These are phyloP conservation scores for Botrytis fabae DNA, from an alignment of 2,329 filamentous ascomycete genomes.

Conservation along the genomic window DNA sequence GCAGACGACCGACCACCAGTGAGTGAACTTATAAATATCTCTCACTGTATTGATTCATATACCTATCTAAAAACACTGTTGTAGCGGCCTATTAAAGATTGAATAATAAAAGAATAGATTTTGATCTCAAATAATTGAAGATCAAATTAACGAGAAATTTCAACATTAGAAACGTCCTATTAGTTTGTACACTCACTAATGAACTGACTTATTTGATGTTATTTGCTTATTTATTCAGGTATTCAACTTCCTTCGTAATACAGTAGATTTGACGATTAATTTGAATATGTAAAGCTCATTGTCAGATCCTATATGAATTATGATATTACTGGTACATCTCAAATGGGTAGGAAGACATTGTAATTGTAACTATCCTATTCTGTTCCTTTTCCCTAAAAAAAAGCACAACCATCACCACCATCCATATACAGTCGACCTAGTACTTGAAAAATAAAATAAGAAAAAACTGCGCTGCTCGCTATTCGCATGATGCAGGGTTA, in stretches of 20 bases:
- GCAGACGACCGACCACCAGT: neutral
- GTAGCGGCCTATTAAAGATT: no score
- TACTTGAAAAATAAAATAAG: neutral
- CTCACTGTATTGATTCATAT: no score
- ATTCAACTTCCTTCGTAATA: neutral
- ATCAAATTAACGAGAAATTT: no score
- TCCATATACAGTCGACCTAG: constrained; percentile 3
- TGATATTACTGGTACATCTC: neutral
- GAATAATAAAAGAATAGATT: no score
- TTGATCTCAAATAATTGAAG: no score
- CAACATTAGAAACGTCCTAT: no score
- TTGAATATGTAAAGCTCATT: neutral
- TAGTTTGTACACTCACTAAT: no score
- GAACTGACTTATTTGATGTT: no score
- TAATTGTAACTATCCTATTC: constrained; percentile 7
- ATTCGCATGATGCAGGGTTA: constrained; percentile 13
- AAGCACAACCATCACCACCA: neutral
- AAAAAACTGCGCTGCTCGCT: constrained; percentile 7
- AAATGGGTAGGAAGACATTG: constrained; percentile 2
- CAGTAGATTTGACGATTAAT: neutral
- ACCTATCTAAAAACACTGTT: no score
- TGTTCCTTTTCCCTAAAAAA: neutral
- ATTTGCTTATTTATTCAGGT: neutral
- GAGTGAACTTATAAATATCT: no score
- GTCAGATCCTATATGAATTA: neutral